Conservation (phyloP, 2,329 filamentous ascomycete genomes). For the Lachnellula suecica region DNA sequence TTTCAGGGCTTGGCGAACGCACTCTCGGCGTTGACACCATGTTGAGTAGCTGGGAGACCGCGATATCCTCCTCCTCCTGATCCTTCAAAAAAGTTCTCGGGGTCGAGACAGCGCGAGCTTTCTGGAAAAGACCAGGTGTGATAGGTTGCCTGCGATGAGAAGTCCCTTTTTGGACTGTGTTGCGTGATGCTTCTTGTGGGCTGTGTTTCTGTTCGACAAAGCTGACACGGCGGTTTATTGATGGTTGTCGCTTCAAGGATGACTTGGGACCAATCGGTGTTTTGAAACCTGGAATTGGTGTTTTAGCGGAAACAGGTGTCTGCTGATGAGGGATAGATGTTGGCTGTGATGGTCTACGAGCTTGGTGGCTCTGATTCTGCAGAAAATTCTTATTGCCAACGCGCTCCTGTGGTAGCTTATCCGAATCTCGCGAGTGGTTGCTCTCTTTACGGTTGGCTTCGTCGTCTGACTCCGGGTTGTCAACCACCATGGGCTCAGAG, state of each 20-base stretch:
- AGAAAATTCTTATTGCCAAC: neutral
- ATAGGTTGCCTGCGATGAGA: neutral
- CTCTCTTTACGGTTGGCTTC: neutral
- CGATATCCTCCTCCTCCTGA: conserved; percentile 4
- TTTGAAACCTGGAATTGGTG: neutral
- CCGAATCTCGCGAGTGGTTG: neutral
- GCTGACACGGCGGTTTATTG: neutral
- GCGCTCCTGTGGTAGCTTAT: too few species aligned
- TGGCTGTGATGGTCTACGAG: neutral
- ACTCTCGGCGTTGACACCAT: neutral
- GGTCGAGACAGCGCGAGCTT: neutral
- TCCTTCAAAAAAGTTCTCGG: neutral
- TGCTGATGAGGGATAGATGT: neutral
- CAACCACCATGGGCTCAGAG: neutral
- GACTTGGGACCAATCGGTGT: neutral
- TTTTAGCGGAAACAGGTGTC: neutral
- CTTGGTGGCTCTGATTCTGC: neutral
- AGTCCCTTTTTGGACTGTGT: neutral
- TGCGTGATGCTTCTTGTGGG: neutral
- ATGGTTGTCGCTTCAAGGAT: neutral
- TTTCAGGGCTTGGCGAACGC: neutral
- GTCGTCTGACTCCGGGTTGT: neutral
- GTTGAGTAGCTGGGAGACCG: neutral
- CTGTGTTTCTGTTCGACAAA: neutral
- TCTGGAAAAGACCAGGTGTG: neutral